Evolutionary conservation across 2,329 filamentous ascomycete genomes (phyloP).

Genomic region (Parastagonospora nodorum): DNA sequence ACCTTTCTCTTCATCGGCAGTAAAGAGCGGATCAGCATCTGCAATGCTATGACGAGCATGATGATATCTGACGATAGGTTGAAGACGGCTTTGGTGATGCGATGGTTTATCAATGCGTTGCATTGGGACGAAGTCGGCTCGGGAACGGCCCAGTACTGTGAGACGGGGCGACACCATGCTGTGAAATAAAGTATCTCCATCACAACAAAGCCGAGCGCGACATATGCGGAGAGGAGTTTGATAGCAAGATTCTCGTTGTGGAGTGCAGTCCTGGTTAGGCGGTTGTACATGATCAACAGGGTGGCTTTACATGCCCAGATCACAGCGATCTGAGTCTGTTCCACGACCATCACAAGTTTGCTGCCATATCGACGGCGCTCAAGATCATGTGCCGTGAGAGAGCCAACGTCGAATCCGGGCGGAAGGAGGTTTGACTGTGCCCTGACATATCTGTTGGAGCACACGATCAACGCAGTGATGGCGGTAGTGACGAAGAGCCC

Average conservation of each 20-base stretch:
- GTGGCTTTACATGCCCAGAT: constrained; percentile 61
- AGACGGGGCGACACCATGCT: constrained; percentile 60
- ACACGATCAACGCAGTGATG: constrained; percentile 57
- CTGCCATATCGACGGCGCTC: constrained; percentile 34
- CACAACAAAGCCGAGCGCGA: constrained; percentile 53
- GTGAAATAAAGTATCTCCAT: constrained; percentile 58
- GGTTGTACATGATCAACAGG: constrained; percentile 59
- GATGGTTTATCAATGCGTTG: constrained; percentile 40
- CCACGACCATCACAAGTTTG: constrained; percentile 59
- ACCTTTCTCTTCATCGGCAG: constrained; percentile 57
- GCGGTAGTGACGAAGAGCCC: constrained; percentile 52
- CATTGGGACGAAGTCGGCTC: constrained; percentile 39
- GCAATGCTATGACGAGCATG: constrained; percentile 52
- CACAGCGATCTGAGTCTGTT: constrained; percentile 58
- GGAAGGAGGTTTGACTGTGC: constrained; percentile 52
- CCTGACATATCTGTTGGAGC: constrained; percentile 51
- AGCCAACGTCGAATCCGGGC: constrained; percentile 51
- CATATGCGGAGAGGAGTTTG: constrained; percentile 54
- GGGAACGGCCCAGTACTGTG: constrained; percentile 59
- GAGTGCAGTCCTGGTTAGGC: constrained; percentile 49
- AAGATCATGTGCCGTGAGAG: constrained; percentile 45
- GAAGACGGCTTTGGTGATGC: constrained; percentile 48
- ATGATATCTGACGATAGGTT: constrained; percentile 55
- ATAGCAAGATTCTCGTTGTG: constrained; percentile 41
- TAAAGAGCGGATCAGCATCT: constrained; percentile 51